phyloP scores from a whole-genome alignment of 192 early-diverging fungal genomes.

The Helicostylum pulchrum region DNA sequence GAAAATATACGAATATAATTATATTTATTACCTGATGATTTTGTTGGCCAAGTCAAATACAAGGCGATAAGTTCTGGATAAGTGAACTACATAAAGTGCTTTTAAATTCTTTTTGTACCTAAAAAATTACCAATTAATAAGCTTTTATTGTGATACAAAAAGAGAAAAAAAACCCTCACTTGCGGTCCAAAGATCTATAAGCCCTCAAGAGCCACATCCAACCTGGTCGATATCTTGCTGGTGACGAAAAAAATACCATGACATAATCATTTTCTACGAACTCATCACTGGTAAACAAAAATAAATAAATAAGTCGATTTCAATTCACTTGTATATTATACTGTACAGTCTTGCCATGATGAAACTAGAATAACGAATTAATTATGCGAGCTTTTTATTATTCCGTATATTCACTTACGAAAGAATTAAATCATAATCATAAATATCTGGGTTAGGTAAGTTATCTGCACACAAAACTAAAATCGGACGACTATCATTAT shows the following conservation, averaged over 20 bases:
- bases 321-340: neutral
- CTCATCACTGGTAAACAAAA: constrained; percentile 64
- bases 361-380: constrained; percentile 14
- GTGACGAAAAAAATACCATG: constrained; percentile 82
- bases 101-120: constrained; percentile 94
- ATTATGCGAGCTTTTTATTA: neutral
- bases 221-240: constrained; percentile 71
- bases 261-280: constrained; percentile 92
- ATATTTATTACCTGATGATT: constrained; percentile 68
- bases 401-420: constrained; percentile 43
- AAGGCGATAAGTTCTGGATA: constrained; percentile 78
- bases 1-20: too few relatives aligned
- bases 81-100: constrained; percentile 87
- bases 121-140: neutral
- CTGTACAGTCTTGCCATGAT: constrained; percentile 34
- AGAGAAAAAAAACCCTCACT: constrained; percentile 42
- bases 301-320: constrained; percentile 1
- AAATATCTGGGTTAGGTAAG: constrained; percentile 77
- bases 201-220: constrained; percentile 84
- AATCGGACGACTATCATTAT: constrained; percentile 80
- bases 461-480: constrained; percentile 81
- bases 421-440: constrained; percentile 83
- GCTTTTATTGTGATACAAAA: neutral
- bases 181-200: constrained; percentile 77
- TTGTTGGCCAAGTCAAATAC: constrained; percentile 83